Evolutionary conservation across 164 flowering plant genomes (phyloP), one percentile per base, ranked within the genome.

Genomic region (Platanus orientalis): DNA sequence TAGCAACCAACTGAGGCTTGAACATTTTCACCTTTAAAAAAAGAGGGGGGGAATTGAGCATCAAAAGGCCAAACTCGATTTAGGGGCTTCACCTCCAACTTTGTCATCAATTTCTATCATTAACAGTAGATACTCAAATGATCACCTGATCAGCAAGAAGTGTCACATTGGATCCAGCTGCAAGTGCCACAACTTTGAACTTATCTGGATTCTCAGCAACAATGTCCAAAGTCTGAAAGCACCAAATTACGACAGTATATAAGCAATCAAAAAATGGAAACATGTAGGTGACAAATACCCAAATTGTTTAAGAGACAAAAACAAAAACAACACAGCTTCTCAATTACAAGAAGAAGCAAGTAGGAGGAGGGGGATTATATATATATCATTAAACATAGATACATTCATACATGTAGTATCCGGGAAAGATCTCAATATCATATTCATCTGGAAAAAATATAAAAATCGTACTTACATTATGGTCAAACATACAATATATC

Each of bases 101-200:
- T 32, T 60, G 20, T 34, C 5, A 24, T 24, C 25, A 60, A 29
- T 53, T 17, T 49, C 28, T 20, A 52, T 52, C 50, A 30, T n/a
- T 40, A 24, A 7, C 13, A 19, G 14, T 19, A 57, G 29, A 28
- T 47, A 45, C 7, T 34, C 20, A 45, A 52, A 58, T 44, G 29
- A 40, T 71, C 67, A 88, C 99, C 96, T 94, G 99, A 60, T 94
- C 99, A 44, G 94, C 96, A 66, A 94, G 99, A 72, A 94, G 96
- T 61, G 99, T 81, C 61, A 94, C 85, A 74, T 94, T 94, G 14
- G 99, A 94, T 69, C 99, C 99, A 62, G 99, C 99, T 53, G 99
- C 99, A 32, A 94, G 81, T 11, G 96, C 99, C 62, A 94, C 97
- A 68, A 94, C 78, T 76, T 76, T 83, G 76, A 94, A 91, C 63